phyloP scores from a whole-genome alignment of 306 rosid species.

The Potentilla sterilis region DNA sequence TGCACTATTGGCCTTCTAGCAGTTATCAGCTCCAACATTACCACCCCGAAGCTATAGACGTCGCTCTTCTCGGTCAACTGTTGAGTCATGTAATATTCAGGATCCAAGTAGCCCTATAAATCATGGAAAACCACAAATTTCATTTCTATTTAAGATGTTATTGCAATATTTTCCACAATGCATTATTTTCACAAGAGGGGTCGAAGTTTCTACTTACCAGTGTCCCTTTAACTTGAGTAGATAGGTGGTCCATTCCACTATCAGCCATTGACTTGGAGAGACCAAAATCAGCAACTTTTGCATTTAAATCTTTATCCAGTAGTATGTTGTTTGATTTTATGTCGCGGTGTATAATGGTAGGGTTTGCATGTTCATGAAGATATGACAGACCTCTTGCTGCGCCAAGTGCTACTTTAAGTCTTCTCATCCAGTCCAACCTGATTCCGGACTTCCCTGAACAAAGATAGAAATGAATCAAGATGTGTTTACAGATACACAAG shows the following conservation, averaged over 20 bases:
- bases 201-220: conserved; percentile 32
- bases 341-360: conserved; percentile 80
- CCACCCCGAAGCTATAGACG: conserved; percentile 72
- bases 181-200: background rate
- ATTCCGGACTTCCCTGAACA: conserved; percentile 63
- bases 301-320: conserved; percentile 57
- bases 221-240: conserved; percentile 86
- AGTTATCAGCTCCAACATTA: conserved; percentile 70
- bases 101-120: conserved; percentile 69
- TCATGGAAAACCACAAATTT: conserved; percentile 6
- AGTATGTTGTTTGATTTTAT: conserved; percentile 75
- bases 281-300: conserved; percentile 89
- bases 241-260: conserved; percentile 38
- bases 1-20: conserved; percentile 65
- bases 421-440: conserved; percentile 66
- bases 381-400: conserved; percentile 72
- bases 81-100: conserved; percentile 46
- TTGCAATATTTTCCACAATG: background rate
- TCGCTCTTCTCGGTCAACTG: conserved; percentile 70
- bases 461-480: background rate
- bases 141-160: background rate
- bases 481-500: background rate
- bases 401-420: conserved; percentile 62
- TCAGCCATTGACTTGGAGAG: conserved; percentile 67
- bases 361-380: conserved; percentile 80